These are phyloP conservation scores for Nitzschia palea DNA, from an alignment of 108 stramenopile species.

Conservation along the genomic window DNA sequence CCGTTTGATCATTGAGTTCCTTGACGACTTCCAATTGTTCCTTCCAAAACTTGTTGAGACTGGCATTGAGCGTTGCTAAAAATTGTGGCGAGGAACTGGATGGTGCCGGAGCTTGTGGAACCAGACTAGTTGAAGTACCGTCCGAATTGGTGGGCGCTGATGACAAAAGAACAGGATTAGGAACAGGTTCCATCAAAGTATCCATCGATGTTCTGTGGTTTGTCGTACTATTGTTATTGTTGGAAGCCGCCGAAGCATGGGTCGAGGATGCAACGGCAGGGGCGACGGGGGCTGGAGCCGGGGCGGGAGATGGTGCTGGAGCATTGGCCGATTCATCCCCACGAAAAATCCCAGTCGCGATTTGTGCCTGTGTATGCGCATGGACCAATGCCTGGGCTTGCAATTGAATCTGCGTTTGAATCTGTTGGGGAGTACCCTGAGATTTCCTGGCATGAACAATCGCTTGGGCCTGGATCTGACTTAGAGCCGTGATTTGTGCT, in stretches of 20 bases:
- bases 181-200: constrained; percentile 4
- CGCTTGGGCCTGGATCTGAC: constrained; percentile 84
- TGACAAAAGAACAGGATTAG: constrained; percentile 31
- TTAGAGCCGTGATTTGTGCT: constrained; percentile 68
- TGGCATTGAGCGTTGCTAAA: constrained; percentile 55
- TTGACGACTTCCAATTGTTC: constrained; percentile 50
- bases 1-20: constrained; percentile 60
- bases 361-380: constrained; percentile 85
- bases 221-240: constrained; percentile 7
- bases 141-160: neutral
- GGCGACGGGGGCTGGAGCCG: constrained; percentile 4
- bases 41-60: constrained; percentile 72
- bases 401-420: constrained; percentile 81
- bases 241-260: constrained; percentile 2
- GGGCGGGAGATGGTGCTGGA: constrained; percentile 15
- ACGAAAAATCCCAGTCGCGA: constrained; percentile 78
- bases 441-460: constrained; percentile 82
- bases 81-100: constrained; percentile 66
- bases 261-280: constrained; percentile 18
- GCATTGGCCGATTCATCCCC: constrained; percentile 44
- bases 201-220: constrained; percentile 11
- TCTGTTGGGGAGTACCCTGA: constrained; percentile 64
- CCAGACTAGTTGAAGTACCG: constrained; percentile 6
- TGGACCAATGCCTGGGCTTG: constrained; percentile 78
- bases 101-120: constrained; percentile 44